These are phyloP conservation scores for Sclerotinia subarctica DNA, from an alignment of 2,329 filamentous ascomycete genomes.

Conservation along the genomic window DNA sequence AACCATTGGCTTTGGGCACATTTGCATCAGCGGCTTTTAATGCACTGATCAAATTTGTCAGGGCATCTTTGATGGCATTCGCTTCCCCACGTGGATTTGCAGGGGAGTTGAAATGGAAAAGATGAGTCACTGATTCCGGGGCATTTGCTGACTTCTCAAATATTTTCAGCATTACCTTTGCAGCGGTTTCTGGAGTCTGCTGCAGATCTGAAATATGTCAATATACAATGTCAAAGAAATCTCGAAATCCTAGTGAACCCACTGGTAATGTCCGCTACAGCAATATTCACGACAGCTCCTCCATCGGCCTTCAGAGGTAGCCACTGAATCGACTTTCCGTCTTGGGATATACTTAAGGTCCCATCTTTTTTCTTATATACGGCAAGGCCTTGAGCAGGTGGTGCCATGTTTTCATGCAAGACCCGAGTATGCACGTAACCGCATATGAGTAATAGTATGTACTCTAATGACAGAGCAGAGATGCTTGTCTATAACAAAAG, in stretches of 20 bases:
- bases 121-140: conserved; percentile 64
- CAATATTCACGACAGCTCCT: conserved; percentile 64
- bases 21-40: conserved; percentile 46
- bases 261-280: conserved; percentile 79
- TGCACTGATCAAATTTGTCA: conserved; percentile 69
- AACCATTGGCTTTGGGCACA: conserved; percentile 35
- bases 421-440: not conserved
- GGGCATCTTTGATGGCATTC: conserved; percentile 75
- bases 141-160: conserved; percentile 66
- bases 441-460: conserved; percentile 2
- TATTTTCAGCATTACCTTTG: conserved; percentile 93
- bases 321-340: conserved; percentile 77
- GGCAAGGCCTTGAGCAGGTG: conserved; percentile 52
- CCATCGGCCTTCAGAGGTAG: conserved; percentile 62
- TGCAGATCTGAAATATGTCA: conserved; percentile 67
- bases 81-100: conserved; percentile 77
- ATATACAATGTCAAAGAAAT: conserved; percentile 20
- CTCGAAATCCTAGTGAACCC: conserved; percentile 40
- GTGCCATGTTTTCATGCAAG: conserved; percentile 22
- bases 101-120: conserved; percentile 84
- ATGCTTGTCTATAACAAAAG: not conserved
- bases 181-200: conserved; percentile 81
- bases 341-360: conserved; percentile 68
- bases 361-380: conserved; percentile 97
- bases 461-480: not conserved